These are phyloP conservation scores for Teunomyces kruisii DNA, from an alignment of 805 yeast species.

Conservation along the genomic window DNA sequence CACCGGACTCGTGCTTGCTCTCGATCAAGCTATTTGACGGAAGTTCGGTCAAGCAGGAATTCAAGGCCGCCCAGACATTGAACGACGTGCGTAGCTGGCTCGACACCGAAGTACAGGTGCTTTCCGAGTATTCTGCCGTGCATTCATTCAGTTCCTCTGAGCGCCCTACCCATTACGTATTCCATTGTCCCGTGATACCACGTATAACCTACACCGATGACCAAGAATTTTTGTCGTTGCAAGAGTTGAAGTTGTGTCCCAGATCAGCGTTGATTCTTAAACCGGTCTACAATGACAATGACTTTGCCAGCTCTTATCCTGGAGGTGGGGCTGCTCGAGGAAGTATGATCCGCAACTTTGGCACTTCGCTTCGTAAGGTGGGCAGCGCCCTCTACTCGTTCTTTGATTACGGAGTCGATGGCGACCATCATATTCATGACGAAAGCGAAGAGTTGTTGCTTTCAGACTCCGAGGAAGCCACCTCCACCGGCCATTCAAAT, in stretches of 20 bases:
- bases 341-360: conserved; percentile 6
- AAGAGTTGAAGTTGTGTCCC: conserved; percentile 60
- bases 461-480: neutral
- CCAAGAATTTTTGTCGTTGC: conserved; percentile 52
- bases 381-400: conserved; percentile 37
- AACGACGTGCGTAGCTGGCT: conserved; percentile 62
- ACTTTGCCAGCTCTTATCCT: conserved; percentile 15
- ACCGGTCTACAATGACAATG: conserved; percentile 45
- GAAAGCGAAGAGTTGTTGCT: conserved; percentile 6
- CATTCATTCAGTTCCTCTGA: conserved; percentile 53
- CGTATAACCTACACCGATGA: conserved; percentile 49
- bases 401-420: conserved; percentile 43
- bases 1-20: conserved; percentile 37
- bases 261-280: conserved; percentile 74
- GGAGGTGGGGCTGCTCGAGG: conserved; percentile 16
- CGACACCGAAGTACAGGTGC: conserved; percentile 44
- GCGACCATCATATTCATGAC: conserved; percentile 10
- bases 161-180: conserved; percentile 51
- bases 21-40: conserved; percentile 73
- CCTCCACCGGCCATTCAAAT: neutral
- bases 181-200: conserved; percentile 44
- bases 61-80: conserved; percentile 46
- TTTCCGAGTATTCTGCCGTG: conserved; percentile 37
- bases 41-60: conserved; percentile 50
- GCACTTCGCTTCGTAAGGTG: conserved; percentile 12